phyloP scores from a whole-genome alignment of 345 rosid genomes.

The Eutrema yunnanense region DNA sequence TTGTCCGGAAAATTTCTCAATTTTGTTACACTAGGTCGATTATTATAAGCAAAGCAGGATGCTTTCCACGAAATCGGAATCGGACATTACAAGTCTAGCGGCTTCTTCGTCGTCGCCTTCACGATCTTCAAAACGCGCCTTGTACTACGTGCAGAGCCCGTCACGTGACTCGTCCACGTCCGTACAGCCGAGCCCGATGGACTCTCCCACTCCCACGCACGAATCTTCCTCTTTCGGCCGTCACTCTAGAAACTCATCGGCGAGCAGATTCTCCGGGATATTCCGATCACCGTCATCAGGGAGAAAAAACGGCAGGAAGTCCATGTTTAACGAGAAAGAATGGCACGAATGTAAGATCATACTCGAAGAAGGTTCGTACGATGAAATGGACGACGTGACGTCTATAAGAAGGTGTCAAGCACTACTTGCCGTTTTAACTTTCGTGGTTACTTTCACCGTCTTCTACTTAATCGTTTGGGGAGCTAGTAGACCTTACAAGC shows the following conservation, averaged over 20 bases:
- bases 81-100: slow-evolving; percentile 69
- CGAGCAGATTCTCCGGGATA: slow-evolving; percentile 77
- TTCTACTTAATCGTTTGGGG: slow-evolving; percentile 83
- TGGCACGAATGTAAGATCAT: slow-evolving; percentile 40
- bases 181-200: slow-evolving; percentile 75
- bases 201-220: slow-evolving; percentile 82
- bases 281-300: slow-evolving; percentile 73
- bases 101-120: slow-evolving; percentile 60
- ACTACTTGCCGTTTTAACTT: slow-evolving; percentile 46
- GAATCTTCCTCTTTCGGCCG: slow-evolving; percentile 60
- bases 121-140: slow-evolving; percentile 69
- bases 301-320: slow-evolving; percentile 46
- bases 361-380: slow-evolving; percentile 68
- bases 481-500: slow-evolving; percentile 65
- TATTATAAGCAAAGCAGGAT: slow-evolving; percentile 21
- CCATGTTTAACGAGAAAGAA: slow-evolving; percentile 51
- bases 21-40: background rate
- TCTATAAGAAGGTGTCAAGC: slow-evolving; percentile 54
- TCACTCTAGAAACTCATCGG: slow-evolving; percentile 81
- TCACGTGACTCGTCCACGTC: slow-evolving; percentile 86
- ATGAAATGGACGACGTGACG: slow-evolving; percentile 49
- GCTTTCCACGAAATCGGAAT: slow-evolving; percentile 63
- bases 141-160: slow-evolving; percentile 77
- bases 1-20: too few relatives aligned
- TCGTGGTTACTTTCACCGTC: slow-evolving; percentile 49